Evolutionary conservation across 306 rosid genomes (phyloP).

Genomic region (Fagus crenata): DNA sequence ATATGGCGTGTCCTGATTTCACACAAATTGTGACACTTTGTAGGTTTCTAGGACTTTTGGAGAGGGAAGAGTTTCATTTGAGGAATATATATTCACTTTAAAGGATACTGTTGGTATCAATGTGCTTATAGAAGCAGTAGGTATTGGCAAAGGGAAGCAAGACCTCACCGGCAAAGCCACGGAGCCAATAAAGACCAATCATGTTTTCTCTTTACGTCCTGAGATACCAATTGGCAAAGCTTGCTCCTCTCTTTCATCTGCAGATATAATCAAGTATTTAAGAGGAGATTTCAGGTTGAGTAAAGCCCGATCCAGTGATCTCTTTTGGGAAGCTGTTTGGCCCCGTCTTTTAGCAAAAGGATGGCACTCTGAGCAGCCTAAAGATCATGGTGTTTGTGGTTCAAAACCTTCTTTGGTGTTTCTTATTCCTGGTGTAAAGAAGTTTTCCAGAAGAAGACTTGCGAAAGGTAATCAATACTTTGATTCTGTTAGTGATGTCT

Average conservation of each 20-base stretch:
- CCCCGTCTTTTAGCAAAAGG: constrained; percentile 68
- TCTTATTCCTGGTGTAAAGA: constrained; percentile 46
- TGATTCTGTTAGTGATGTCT: constrained; percentile 55
- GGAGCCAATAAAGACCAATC: constrained; percentile 44
- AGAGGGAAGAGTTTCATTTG: constrained; percentile 45
- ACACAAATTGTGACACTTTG: constrained; percentile 17
- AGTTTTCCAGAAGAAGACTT: constrained; percentile 58
- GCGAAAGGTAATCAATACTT: constrained; percentile 60
- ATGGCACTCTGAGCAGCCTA: constrained; percentile 61
- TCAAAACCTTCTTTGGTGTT: constrained; percentile 52
- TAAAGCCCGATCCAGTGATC: constrained; percentile 50
- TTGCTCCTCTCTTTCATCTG: constrained; percentile 47
- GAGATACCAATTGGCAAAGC: constrained; percentile 52
- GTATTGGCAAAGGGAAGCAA: constrained; percentile 54
- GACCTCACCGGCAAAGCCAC: constrained; percentile 53
- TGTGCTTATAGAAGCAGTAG: constrained; percentile 51
- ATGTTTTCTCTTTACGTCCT: constrained; percentile 32
- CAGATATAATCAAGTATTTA: constrained; percentile 53
- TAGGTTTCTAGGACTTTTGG: constrained; percentile 44
- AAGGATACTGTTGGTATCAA: constrained; percentile 49
- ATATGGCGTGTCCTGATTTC: constrained; percentile 16
- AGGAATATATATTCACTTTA: constrained; percentile 58
- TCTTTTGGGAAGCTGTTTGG: constrained; percentile 83
- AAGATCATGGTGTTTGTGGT: constrained; percentile 35
- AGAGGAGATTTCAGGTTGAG: constrained; percentile 54